A percentile compares a stretch with the other conserved stretches of the same genome.
These are phyloP conservation scores for Yamadazyma philogaea DNA, from an alignment of 805 yeast genomes.

Conservation along the genomic window DNA sequence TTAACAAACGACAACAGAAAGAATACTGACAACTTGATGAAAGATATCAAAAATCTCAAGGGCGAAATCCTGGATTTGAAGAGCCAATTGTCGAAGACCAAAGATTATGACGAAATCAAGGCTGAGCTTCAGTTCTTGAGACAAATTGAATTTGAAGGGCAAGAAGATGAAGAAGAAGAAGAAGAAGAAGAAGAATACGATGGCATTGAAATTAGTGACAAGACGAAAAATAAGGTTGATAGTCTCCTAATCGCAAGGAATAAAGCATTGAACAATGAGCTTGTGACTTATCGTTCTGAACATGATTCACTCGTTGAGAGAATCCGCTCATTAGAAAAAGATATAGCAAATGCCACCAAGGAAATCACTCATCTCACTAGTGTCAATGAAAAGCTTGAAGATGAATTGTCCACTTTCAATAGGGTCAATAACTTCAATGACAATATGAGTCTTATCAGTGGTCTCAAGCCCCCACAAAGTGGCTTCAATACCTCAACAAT, in stretches of 20 bases:
- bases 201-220: slow-evolving; percentile 27
- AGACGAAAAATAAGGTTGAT: slow-evolving; percentile 37
- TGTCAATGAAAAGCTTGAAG: slow-evolving; percentile 64
- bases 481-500: slow-evolving; percentile 2
- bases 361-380: slow-evolving; percentile 43
- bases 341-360: slow-evolving; percentile 29
- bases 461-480: slow-evolving; percentile 23
- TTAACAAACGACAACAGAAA: slow-evolving; percentile 24
- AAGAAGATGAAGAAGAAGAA: slow-evolving; percentile 31
- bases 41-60: slow-evolving; percentile 48
- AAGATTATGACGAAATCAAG: slow-evolving; percentile 79
- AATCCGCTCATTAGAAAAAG: slow-evolving; percentile 38
- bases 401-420: slow-evolving; percentile 63
- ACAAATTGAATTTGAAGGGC: slow-evolving; percentile 69
- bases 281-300: slow-evolving; percentile 62
- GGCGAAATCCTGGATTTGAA: slow-evolving; percentile 51
- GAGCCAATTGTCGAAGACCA: slow-evolving; percentile 45
- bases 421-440: slow-evolving; percentile 48
- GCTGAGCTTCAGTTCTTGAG: slow-evolving; percentile 69
- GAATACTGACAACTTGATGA: slow-evolving; percentile 35
- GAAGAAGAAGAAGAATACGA: slow-evolving; percentile 41
- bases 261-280: slow-evolving; percentile 66
- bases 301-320: slow-evolving; percentile 45
- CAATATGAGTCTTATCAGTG: slow-evolving; percentile 66
- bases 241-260: slow-evolving; percentile 66